Percentiles rank a stretch among this genome's conserved stretches.
Evolutionary conservation across 768 basidiomycete genomes (phyloP).

Genomic region (Tylopilus intermedius): DNA sequence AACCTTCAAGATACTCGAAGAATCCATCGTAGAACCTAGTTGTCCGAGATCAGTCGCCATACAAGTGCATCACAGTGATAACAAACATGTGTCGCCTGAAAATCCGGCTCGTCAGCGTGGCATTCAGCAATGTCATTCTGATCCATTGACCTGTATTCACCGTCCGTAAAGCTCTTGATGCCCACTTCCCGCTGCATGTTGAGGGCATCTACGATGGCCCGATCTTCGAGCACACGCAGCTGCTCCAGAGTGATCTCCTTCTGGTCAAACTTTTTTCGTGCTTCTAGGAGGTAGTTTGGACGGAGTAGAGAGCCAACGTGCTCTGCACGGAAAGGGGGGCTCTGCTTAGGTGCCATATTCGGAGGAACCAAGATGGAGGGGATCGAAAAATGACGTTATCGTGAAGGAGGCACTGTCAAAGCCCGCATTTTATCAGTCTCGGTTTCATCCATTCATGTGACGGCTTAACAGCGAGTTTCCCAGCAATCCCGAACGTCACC

Average conservation of each 20-base stretch:
- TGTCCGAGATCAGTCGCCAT: too few species aligned
- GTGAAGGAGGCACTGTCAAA: too few species aligned
- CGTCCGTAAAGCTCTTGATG: constrained; percentile 40
- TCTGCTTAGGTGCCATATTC: constrained; percentile 19
- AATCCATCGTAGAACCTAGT: constrained; percentile 28
- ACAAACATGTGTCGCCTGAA: constrained; percentile 25
- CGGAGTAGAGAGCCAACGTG: constrained; percentile 44
- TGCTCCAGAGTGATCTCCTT: constrained; percentile 33
- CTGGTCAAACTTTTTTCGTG: constrained; percentile 32
- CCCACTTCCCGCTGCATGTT: constrained; percentile 37
- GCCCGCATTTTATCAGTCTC: constrained; percentile 1
- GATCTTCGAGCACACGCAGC: constrained; percentile 36
- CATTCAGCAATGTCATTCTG: constrained; percentile 1
- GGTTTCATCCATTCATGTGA: too few species aligned
- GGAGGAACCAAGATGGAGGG: not conserved
- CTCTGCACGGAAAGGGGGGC: constrained; percentile 44
- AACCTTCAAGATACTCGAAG: constrained; percentile 24
- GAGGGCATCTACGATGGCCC: constrained; percentile 34
- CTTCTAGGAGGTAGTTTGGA: constrained; percentile 36
- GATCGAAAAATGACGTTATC: not conserved
- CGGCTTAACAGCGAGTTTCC: too few species aligned
- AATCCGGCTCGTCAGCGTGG: not conserved
- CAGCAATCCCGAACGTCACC: too few species aligned
- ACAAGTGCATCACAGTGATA: not conserved
- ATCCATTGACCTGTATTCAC: constrained; percentile 34